These are phyloP conservation scores for Daldinia loculata DNA, from an alignment of 495 filamentous ascomycete genomes.

Conservation along the genomic window DNA sequence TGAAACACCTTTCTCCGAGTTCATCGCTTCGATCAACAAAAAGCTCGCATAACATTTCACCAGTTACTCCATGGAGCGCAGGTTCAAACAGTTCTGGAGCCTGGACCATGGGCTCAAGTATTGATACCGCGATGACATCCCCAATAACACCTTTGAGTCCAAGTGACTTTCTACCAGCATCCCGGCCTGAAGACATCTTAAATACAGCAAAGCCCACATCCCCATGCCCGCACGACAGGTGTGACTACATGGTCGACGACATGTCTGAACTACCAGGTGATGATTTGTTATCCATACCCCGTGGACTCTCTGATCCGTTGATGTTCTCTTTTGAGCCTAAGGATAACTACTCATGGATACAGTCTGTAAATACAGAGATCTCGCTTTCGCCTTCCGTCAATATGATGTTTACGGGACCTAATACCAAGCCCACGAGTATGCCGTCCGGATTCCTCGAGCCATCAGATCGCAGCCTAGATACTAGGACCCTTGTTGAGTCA, in stretches of 20 bases:
- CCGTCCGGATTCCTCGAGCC: conserved; percentile 31
- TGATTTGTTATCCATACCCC: conserved; percentile 37
- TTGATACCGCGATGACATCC: conserved; percentile 41
- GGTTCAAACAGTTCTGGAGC: conserved; percentile 28
- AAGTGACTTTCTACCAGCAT: conserved; percentile 5
- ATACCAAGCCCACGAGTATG: conserved; percentile 26
- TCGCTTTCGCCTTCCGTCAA: conserved; percentile 46
- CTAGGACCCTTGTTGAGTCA: conserved; percentile 51
- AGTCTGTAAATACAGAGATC: conserved; percentile 36
- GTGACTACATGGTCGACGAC: conserved; percentile 37
- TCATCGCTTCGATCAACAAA: conserved; percentile 38
- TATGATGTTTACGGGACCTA: conserved; percentile 45
- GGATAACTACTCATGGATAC: conserved; percentile 44
- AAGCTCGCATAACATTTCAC: conserved; percentile 42
- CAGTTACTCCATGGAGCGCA: conserved; percentile 44
- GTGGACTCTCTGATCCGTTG: conserved; percentile 42
- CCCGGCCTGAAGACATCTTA: conserved; percentile 16
- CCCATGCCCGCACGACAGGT: conserved; percentile 31
- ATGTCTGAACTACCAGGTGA: conserved; percentile 52
- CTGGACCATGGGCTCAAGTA: conserved; percentile 35
- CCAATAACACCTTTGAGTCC: conserved; percentile 43
- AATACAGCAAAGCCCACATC: conserved; percentile 16
- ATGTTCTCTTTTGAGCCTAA: conserved; percentile 43
- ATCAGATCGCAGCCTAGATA: conserved; percentile 42
- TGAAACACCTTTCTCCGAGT: conserved; percentile 40